Evolutionary conservation across 805 yeast genomes (phyloP), one percentile per base, ranked within the genome.

Genomic region (Wickerhamia fluorescens): DNA sequence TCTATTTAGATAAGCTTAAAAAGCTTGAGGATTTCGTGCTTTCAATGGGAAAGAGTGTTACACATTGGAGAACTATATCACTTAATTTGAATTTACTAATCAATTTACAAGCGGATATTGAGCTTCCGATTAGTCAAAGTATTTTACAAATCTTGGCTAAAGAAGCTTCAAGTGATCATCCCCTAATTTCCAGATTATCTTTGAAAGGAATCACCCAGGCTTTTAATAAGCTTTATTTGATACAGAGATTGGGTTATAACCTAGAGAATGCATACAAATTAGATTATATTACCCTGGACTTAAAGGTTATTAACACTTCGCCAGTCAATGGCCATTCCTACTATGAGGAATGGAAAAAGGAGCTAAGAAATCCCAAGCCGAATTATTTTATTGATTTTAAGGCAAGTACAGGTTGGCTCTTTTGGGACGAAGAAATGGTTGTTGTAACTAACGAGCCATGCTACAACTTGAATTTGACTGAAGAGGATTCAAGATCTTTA

Each of bases 401-500:
- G 29, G 57, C 69, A 3, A 66, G 61, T 44, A 56, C 61, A 6
- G 92, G 94, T 0, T 81, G 87, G 75, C 52, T 82, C 6, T 78
- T 80, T 29, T 85, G 95, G 95, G 82, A 77, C 9, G 53, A 72
- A 12, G 40, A 56, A 0, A 44, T 78, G 51, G 47, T 50, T 13
- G 86, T 68, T 3, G 56, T 75, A 12, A 58, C 57, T 3, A 51
- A 47, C 5, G 53, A 56, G 5, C 47, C 53, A 3, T 34, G 40
- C 3, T 41, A 42, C 12, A 26, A 40, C 3, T 26, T 59, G 10
- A 41, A 51, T 1, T 54, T 78, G 12, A 57, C 45, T 10, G 55
- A 46, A 0, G 30, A 51, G 3, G 89, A 85, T 36, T 29, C 31
- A 0, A 35, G 38, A 2, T 54, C 70, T 0, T 39, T 84, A 16